These are phyloP conservation scores for Phytopythium delawarense DNA, from an alignment of 352 stramenopile genomes.

Conservation along the genomic window DNA sequence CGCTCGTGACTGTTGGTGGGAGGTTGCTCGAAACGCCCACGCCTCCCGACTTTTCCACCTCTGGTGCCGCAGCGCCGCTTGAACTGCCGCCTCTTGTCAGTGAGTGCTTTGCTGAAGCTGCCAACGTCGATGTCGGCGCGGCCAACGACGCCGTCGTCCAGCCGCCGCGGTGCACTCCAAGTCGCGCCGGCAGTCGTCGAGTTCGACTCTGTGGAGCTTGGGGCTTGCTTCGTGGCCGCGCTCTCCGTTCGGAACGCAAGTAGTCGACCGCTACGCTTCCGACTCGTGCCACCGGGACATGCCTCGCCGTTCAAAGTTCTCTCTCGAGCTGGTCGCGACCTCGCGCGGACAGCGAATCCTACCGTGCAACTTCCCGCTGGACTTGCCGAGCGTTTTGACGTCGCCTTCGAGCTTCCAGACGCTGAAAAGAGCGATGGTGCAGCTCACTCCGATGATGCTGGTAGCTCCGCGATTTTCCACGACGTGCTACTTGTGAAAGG, in stretches of 20 bases:
- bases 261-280: slow-evolving; percentile 54
- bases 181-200: slow-evolving; percentile 58
- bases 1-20: too few relatives aligned
- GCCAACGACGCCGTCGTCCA: slow-evolving; percentile 18
- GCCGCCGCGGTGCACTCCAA: slow-evolving; percentile 37
- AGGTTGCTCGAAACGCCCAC: too few relatives aligned
- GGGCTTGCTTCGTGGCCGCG: slow-evolving; percentile 57
- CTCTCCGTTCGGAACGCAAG: slow-evolving; percentile 70
- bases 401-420: slow-evolving; percentile 40
- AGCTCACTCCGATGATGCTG: neutral
- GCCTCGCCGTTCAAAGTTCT: slow-evolving; percentile 62
- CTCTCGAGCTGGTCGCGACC: slow-evolving; percentile 40
- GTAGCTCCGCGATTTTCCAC: slow-evolving; percentile 39
- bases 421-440: slow-evolving; percentile 1
- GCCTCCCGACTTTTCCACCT: too few relatives aligned
- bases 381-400: slow-evolving; percentile 55
- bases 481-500: slow-evolving; percentile 53
- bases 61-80: neutral
- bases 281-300: slow-evolving; percentile 37
- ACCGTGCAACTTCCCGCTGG: slow-evolving; percentile 62
- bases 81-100: neutral
- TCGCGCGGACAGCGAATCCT: slow-evolving; percentile 60
- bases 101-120: neutral
- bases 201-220: slow-evolving; percentile 55
- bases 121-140: neutral